Evolutionary conservation across 768 basidiomycete genomes (phyloP).

Genomic region (Rhodotorula babjevae): DNA sequence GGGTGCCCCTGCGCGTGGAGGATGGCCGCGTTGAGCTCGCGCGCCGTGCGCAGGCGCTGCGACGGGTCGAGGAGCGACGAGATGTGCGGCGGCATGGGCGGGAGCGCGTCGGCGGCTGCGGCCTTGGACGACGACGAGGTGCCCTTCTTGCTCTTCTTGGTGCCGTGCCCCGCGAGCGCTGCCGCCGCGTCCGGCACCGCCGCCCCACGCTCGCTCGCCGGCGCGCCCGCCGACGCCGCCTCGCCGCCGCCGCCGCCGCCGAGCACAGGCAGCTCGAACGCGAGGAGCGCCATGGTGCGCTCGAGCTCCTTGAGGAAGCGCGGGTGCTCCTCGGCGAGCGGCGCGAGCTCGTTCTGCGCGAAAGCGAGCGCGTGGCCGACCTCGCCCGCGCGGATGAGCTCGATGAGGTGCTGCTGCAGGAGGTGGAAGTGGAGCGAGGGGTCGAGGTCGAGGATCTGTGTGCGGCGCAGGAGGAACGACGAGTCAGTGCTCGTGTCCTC

Average conservation of each 20-base stretch:
- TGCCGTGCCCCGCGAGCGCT: too few species aligned
- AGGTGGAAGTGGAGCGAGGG: constrained; percentile 89
- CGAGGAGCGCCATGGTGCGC: constrained; percentile 84
- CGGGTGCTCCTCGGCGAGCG: constrained; percentile 88
- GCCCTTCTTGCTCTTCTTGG: constrained; percentile 21
- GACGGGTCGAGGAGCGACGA: constrained; percentile 74
- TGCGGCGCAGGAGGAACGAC: neutral
- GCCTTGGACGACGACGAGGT: too few species aligned
- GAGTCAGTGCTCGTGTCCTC: neutral
- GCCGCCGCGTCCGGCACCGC: too few species aligned
- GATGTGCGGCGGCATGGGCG: constrained; percentile 58
- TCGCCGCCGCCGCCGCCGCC: neutral
- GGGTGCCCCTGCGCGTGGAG: constrained; percentile 86
- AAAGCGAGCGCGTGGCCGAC: constrained; percentile 77
- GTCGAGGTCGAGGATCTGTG: constrained; percentile 91
- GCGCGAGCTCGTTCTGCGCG: constrained; percentile 89
- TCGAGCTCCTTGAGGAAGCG: constrained; percentile 89
- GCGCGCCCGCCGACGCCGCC: neutral
- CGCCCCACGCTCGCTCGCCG: constrained; percentile 10
- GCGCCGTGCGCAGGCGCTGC: constrained; percentile 89
- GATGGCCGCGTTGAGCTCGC: constrained; percentile 92
- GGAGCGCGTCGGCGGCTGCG: neutral
- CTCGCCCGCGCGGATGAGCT: constrained; percentile 77
- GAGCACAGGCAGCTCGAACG: constrained; percentile 49
- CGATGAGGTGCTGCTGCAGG: constrained; percentile 92